phyloP scores from a whole-genome alignment of 2,329 filamentous ascomycete species.

The Botrytis hyacinthi region DNA sequence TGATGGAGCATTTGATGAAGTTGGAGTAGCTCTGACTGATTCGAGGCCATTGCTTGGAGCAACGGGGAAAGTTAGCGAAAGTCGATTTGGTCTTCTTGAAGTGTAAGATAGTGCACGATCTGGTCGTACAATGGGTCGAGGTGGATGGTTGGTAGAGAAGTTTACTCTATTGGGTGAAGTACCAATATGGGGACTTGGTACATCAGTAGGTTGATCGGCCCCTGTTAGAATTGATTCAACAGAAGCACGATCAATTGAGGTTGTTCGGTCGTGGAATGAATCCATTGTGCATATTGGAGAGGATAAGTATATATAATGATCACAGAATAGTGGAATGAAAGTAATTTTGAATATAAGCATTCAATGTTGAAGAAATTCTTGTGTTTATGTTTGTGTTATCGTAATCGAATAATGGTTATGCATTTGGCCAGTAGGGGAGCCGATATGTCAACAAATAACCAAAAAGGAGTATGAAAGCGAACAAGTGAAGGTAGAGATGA shows the following conservation, averaged over 20 bases:
- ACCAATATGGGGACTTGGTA: constrained; percentile 34
- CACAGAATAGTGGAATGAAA: constrained; percentile 26
- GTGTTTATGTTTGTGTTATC: constrained; percentile 15
- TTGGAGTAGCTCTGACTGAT: constrained; percentile 34
- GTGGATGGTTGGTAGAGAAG: constrained; percentile 26
- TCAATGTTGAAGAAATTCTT: constrained; percentile 18
- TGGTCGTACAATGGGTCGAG: constrained; percentile 26
- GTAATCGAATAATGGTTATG: constrained; percentile 5
- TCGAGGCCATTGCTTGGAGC: constrained; percentile 33
- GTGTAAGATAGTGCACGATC: constrained; percentile 34
- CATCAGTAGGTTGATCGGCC: constrained; percentile 28
- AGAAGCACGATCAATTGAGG: constrained; percentile 35
- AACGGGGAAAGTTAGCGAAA: constrained; percentile 39
- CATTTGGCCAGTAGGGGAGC: constrained; percentile 4
- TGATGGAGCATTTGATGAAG: constrained; percentile 32
- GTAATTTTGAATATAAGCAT: constrained; percentile 31
- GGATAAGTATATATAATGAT: constrained; percentile 25
- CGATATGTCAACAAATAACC: constrained; percentile 18
- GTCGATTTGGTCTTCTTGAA: constrained; percentile 34
- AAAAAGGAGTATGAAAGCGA: constrained; percentile 5
- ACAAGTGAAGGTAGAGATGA: neutral
- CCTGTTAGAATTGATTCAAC: constrained; percentile 38
- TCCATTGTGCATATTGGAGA: constrained; percentile 37
- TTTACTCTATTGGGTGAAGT: constrained; percentile 31
- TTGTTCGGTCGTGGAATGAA: constrained; percentile 30